phyloP scores from a whole-genome alignment of 2,329 filamentous ascomycete species.

The Colletotrichum spinosum region DNA sequence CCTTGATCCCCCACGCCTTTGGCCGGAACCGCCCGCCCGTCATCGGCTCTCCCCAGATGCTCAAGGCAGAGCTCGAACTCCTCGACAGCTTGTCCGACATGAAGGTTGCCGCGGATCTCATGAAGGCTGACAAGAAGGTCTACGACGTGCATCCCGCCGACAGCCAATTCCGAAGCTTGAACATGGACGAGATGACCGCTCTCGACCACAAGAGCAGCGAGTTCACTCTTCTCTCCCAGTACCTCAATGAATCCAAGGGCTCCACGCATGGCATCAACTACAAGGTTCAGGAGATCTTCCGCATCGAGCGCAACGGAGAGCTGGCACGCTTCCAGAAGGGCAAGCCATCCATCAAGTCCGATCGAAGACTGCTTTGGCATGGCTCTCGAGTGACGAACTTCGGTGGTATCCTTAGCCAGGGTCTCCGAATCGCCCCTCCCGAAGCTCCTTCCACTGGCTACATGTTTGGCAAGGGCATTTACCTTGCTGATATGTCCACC shows the following conservation, averaged over 20 bases:
- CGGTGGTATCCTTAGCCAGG: constrained; percentile 87
- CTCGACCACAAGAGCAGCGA: constrained; percentile 70
- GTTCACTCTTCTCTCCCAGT: constrained; percentile 72
- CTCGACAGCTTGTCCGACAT: constrained; percentile 86
- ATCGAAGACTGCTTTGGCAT: constrained; percentile 87
- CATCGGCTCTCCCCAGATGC: constrained; percentile 64
- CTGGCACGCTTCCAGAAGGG: constrained; percentile 73
- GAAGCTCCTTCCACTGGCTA: constrained; percentile 84
- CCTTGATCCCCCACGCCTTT: constrained; percentile 84
- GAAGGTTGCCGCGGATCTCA: constrained; percentile 83
- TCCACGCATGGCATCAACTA: constrained; percentile 72
- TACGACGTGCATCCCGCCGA: constrained; percentile 73
- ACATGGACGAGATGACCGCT: constrained; percentile 81
- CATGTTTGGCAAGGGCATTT: constrained; percentile 93
- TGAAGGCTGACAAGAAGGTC: constrained; percentile 70
- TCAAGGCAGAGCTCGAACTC: constrained; percentile 83
- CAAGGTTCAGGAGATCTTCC: constrained; percentile 80
- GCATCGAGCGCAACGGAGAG: constrained; percentile 82
- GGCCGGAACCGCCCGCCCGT: constrained; percentile 79
- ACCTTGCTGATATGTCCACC: constrained; percentile 85
- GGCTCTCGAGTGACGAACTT: constrained; percentile 87
- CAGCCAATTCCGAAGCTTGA: constrained; percentile 76
- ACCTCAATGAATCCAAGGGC: constrained; percentile 76
- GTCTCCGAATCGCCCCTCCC: constrained; percentile 88
- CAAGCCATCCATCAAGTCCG: constrained; percentile 63